Conservation (phyloP, 441 rosid genomes). For the Eruca vesicaria region DNA sequence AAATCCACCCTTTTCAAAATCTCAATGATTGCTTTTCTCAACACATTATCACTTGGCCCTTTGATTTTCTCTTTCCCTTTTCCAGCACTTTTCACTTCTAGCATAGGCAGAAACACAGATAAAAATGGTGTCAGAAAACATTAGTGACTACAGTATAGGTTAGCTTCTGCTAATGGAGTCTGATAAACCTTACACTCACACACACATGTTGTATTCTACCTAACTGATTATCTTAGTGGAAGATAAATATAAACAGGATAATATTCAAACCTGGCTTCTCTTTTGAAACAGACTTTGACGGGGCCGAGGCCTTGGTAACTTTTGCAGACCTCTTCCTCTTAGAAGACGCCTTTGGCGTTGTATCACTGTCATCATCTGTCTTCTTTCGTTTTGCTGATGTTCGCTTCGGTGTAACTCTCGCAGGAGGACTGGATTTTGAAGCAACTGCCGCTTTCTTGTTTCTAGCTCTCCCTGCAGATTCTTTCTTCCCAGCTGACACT, state of each 20-base stretch:
- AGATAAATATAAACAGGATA: constrained; percentile 3
- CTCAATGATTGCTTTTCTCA: constrained; percentile 72
- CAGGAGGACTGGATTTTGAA: constrained; percentile 47
- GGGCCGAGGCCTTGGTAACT: constrained; percentile 42
- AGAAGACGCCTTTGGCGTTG: constrained; percentile 57
- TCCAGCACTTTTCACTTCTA: constrained; percentile 47
- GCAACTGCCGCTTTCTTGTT: constrained; percentile 45
- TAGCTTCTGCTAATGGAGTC: neutral
- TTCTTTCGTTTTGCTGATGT: constrained; percentile 46
- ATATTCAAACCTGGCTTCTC: constrained; percentile 55
- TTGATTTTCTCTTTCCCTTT: constrained; percentile 66
- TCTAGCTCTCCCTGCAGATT: constrained; percentile 59
- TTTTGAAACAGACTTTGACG: constrained; percentile 56
- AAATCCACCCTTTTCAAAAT: constrained; percentile 90
- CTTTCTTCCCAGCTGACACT: constrained; percentile 45
- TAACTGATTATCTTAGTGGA: neutral
- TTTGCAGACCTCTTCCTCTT: constrained; percentile 60
- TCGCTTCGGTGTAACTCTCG: constrained; percentile 50
- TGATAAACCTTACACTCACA: constrained; percentile 2
- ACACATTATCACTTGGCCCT: constrained; percentile 57
- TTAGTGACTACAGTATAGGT: constrained; percentile 3
- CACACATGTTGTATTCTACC: neutral
- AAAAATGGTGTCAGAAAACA: constrained; percentile 23
- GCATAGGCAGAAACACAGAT: constrained; percentile 13
- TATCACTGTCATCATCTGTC: constrained; percentile 58